phyloP scores from a whole-genome alignment of 2,329 filamentous ascomycete genomes.

The Pestalotiopsis sp. region DNA sequence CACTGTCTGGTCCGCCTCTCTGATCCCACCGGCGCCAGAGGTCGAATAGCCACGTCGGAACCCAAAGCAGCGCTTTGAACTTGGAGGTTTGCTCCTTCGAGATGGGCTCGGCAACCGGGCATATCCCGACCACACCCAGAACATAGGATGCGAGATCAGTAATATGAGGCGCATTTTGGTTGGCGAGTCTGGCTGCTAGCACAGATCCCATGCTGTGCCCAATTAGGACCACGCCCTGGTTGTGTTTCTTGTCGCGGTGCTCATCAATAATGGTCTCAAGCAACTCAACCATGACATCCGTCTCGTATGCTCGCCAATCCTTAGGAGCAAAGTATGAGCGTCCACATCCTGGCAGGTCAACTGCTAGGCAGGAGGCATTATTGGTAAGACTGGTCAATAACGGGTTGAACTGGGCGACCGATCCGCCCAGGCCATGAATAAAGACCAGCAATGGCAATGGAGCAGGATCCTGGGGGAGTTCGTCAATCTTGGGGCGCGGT shows the following conservation, averaged over 20 bases:
- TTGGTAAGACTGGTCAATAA: conserved; percentile 80
- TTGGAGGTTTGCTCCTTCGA: conserved; percentile 49
- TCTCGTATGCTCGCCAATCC: conserved; percentile 76
- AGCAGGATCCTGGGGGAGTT: conserved; percentile 71
- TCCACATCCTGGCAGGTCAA: conserved; percentile 91
- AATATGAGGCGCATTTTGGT: conserved; percentile 42
- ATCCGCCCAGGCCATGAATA: conserved; percentile 91
- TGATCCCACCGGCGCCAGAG: conserved; percentile 77
- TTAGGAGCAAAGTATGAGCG: conserved; percentile 72
- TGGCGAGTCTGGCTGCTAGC: conserved; percentile 70
- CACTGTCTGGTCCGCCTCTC: conserved; percentile 73
- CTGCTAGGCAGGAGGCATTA: conserved; percentile 78
- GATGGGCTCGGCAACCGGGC: conserved; percentile 69
- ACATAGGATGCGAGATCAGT: conserved; percentile 62
- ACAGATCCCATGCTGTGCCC: conserved; percentile 91
- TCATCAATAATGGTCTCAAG: conserved; percentile 73
- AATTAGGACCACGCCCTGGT: conserved; percentile 77
- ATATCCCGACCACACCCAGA: conserved; percentile 78
- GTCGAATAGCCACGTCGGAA: conserved; percentile 74
- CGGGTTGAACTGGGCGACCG: conserved; percentile 81
- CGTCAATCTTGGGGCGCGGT: conserved; percentile 77
- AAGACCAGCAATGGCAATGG: conserved; percentile 86
- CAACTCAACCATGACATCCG: conserved; percentile 73
- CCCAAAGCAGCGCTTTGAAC: conserved; percentile 59
- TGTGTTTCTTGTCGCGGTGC: conserved; percentile 69